Conservation (phyloP, 2,329 filamentous ascomycete species). For the Nemania serpens region DNA sequence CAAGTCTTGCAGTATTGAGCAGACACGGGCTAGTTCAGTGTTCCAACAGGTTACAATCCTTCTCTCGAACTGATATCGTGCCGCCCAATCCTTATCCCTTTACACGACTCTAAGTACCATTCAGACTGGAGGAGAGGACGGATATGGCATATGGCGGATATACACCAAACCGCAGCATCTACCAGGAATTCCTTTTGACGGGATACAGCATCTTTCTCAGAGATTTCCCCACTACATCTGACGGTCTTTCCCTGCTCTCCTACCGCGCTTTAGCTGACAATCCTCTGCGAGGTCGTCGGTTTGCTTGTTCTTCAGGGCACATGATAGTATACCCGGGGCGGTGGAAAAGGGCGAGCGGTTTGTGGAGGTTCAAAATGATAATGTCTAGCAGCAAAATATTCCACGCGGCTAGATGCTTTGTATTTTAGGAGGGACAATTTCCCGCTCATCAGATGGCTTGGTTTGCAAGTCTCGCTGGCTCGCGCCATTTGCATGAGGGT, state of each 20-base stretch:
- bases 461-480: slow-evolving; percentile 30
- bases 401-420: slow-evolving; percentile 40
- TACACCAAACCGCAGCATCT: slow-evolving; percentile 35
- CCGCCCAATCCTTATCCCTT: slow-evolving; percentile 22
- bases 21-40: slow-evolving; percentile 27
- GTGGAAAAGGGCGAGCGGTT: slow-evolving; percentile 36
- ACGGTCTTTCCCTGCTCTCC: slow-evolving; percentile 26
- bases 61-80: slow-evolving; percentile 26
- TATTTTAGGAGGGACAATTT: slow-evolving; percentile 42
- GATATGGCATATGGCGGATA: slow-evolving; percentile 36
- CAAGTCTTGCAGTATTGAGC: slow-evolving; percentile 6
- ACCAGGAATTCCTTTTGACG: slow-evolving; percentile 29
- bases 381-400: slow-evolving; percentile 36
- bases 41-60: slow-evolving; percentile 31
- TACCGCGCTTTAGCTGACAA: slow-evolving; percentile 29
- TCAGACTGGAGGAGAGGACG: slow-evolving; percentile 25
- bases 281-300: slow-evolving; percentile 35
- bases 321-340: slow-evolving; percentile 42
- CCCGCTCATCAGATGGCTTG: slow-evolving; percentile 26
- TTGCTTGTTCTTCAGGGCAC: slow-evolving; percentile 36
- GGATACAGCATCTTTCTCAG: slow-evolving; percentile 20
- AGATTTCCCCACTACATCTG: slow-evolving; percentile 24
- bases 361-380: slow-evolving; percentile 37
- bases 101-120: slow-evolving; percentile 27
- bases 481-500: slow-evolving; percentile 33